Evolutionary conservation across 2,329 filamentous ascomycete genomes (phyloP), one percentile per base, ranked within the genome.

Genomic region (Teratosphaeria pseudoeucalypti): DNA sequence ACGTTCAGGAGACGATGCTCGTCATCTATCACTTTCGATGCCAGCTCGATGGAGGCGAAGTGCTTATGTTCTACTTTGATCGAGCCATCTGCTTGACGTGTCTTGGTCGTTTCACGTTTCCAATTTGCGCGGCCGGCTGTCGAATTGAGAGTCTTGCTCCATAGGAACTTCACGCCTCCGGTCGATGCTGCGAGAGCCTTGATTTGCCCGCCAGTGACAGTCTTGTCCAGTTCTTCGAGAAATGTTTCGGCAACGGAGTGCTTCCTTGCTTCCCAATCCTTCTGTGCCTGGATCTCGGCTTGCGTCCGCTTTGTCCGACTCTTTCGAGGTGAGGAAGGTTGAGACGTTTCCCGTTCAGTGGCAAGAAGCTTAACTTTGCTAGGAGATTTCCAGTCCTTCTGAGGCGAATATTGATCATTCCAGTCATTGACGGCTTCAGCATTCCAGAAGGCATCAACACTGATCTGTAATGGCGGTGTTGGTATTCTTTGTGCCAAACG

Each of bases 21-120:
- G 68, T 87, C 82, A 70, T 90, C 85, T 62, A 97, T 91, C 54
- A 96, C 86, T 72, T 95, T 95, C 58, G 89, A 85, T 0, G 92
- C 90, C 2, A 97, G 83, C 71, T 97, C 92, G 68, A 97, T 96
- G 16, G 80, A 84, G 10, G 90, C 90, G 67, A 83, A 75, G 71
- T 74, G 70, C 29, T 73, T 74, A 59, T 75, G 72, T n/a, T 67
- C 69, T 34, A 61, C 66, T 23, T 62, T 67, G 11, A 59, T 64
- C 27, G 58, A 60, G 37, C 60, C 63, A 34, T 62, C 63, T 26
- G 43, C 49, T 12, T 70, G 67, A 11, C 65, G 70, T 1, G 71
- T 65, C 55, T 72, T 74, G 23, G 75, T 72, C 19, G 71, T 74
- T 66, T 80, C 77, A 56, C 76, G 72, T 11, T 73, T 74, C 78